These are phyloP conservation scores for Diatrype stigma DNA, from an alignment of 2,329 filamentous ascomycete species.

Conservation along the genomic window DNA sequence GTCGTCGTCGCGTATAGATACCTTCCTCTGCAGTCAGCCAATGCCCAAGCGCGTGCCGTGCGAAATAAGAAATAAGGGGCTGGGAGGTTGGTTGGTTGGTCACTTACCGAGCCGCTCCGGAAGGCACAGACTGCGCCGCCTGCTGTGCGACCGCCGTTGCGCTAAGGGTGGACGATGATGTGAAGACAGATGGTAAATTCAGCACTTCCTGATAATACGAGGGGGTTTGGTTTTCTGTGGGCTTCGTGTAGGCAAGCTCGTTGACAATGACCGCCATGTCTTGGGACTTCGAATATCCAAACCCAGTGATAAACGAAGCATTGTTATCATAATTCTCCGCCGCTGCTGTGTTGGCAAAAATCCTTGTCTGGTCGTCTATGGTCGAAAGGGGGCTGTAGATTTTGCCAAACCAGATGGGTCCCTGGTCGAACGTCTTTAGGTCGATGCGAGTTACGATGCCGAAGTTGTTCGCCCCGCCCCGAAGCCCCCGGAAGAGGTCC, in stretches of 20 bases:
- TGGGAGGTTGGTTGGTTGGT: no score
- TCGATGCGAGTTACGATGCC: conserved; percentile 1
- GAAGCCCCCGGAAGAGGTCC: not conserved
- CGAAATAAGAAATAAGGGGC: no score
- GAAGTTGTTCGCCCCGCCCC: conserved; percentile 1
- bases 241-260: conserved; percentile 5
- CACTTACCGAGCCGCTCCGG: no score
- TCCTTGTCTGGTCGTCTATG: not conserved
- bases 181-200: no score
- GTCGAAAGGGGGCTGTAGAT: not conserved
- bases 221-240: not conserved
- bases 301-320: conserved; percentile 3
- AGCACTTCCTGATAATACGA: no score
- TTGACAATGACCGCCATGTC: not conserved
- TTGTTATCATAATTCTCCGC: conserved; percentile 3
- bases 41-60: no score
- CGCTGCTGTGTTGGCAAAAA: not conserved
- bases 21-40: not conserved
- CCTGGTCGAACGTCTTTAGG: conserved; percentile 1
- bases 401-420: not conserved
- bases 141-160: no score
- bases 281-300: not conserved
- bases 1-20: not conserved
- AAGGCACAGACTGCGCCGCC: no score
- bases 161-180: no score